Evolutionary conservation across 441 rosid genomes (phyloP), one percentile per base, ranked within the genome.

Genomic region (Omphalea diandra): DNA sequence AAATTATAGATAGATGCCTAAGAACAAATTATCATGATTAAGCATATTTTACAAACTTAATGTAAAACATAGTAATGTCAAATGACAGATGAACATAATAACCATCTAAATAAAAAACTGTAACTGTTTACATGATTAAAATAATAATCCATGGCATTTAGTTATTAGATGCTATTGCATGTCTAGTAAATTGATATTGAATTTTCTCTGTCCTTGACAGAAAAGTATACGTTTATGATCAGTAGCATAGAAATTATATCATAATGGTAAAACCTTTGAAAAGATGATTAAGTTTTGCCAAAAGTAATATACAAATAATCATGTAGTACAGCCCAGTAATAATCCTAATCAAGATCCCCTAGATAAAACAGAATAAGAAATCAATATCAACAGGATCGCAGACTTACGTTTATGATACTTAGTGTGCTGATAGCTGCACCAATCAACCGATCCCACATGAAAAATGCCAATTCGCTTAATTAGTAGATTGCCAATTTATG

Each of bases 321-420:
- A 54, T 32, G 14, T 5, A 67, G 32, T n/a, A 63, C 12, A 69
- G 5, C 18, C 33, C 24, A 35, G 58, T n/a, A 46, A 31, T 33
- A 69, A 59, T 52, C 33, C 44, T 26, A 2, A 54, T 47, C 4
- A 18, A 46, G 26, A 64, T 44, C 55, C 35, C 15, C 24, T 3
- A 32, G 12, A 54, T 14, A 17, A 26, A 29, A 57, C 41, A 44
- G 35, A 63, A 20, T 36, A 44, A 43, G 69, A 67, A 72, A 59
- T 5, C 32, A 29, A 58, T 59, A 24, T 70, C 15, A 33, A 65
- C 18, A 38, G 74, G 69, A 77, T 49, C 71, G 65, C 54, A 70
- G 57, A 74, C 98, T 90, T 88, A 95, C 96, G 97, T 77, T 95
- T 95, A 79, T 95, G 98, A 78, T 91, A 91, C 79, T 91, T 95